Percentiles rank a stretch among this genome's conserved stretches.
These are phyloP conservation scores for Gymnopilus junonius DNA, from an alignment of 768 basidiomycete genomes.

Conservation along the genomic window DNA sequence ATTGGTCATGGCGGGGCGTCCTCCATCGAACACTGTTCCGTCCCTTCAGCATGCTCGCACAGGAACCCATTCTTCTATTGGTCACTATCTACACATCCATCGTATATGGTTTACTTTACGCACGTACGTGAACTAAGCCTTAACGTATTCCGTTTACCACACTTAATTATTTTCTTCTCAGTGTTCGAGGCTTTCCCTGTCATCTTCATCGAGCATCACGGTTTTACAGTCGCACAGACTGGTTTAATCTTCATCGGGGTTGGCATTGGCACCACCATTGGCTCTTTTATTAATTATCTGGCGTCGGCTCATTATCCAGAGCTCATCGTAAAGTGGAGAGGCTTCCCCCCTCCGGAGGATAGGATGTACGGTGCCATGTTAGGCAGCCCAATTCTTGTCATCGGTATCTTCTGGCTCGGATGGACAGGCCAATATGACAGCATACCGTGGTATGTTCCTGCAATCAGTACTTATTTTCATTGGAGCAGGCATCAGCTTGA, in stretches of 20 bases:
- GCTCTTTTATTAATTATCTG: conserved; percentile 42
- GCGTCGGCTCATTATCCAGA: conserved; percentile 41
- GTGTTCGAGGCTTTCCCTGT: conserved; percentile 63
- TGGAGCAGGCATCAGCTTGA: conserved; percentile 51
- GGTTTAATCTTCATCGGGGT: conserved; percentile 66
- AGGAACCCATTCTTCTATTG: conserved; percentile 67
- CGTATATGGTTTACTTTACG: conserved; percentile 64
- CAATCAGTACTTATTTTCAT: conserved; percentile 53
- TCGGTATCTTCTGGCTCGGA: conserved; percentile 71
- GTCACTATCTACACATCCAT: conserved; percentile 66
- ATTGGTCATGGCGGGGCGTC: conserved; percentile 55
- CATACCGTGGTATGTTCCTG: conserved; percentile 65
- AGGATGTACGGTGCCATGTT: conserved; percentile 60
- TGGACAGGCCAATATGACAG: conserved; percentile 59
- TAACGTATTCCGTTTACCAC: neutral
- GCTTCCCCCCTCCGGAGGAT: conserved; percentile 65
- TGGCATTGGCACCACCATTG: conserved; percentile 51
- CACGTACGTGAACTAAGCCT: conserved; percentile 40
- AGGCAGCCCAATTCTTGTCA: conserved; percentile 54
- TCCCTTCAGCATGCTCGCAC: conserved; percentile 62
- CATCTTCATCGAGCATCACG: conserved; percentile 41
- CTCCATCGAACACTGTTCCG: conserved; percentile 60
- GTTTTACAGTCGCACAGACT: conserved; percentile 43
- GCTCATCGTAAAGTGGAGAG: conserved; percentile 52
- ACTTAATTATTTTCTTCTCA: conserved; percentile 23